A percentile compares a stretch with the other conserved stretches of the same genome.
Evolutionary conservation across 106 monocot species (phyloP).

Genomic region (Allium sativum): DNA sequence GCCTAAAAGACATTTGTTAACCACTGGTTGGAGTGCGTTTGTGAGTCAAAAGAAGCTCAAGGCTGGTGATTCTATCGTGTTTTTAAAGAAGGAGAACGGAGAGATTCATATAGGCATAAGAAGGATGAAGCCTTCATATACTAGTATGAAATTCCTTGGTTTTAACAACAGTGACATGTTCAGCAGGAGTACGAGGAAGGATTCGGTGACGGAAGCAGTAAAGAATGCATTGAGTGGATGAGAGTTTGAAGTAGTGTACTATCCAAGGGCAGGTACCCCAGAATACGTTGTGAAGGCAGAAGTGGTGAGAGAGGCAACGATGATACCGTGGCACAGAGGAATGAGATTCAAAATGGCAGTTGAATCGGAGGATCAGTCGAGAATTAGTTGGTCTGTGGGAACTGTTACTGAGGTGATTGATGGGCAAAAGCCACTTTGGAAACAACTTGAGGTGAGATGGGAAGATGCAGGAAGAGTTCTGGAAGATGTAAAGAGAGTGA

Average conservation of each 20-base stretch:
- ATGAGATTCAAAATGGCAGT: conserved; percentile 69
- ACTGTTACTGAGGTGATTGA: conserved; percentile 42
- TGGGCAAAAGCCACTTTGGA: conserved; percentile 54
- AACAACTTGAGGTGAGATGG: conserved; percentile 60
- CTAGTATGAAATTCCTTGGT: conserved; percentile 14
- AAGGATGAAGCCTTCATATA: no score
- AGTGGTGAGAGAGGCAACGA: conserved; percentile 34
- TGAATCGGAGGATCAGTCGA: conserved; percentile 53
- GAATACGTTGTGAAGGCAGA: conserved; percentile 47
- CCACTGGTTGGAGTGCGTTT: conserved; percentile 60
- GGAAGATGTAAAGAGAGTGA: conserved; percentile 79
- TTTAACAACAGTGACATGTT: background rate
- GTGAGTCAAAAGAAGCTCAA: conserved; percentile 55
- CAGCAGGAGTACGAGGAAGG: conserved; percentile 26
- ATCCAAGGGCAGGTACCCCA: conserved; percentile 48
- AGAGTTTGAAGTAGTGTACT: conserved; percentile 52
- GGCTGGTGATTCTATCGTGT: conserved; percentile 58
- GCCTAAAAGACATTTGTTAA: conserved; percentile 45
- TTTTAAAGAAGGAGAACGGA: conserved; percentile 44
- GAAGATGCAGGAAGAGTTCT: no score
- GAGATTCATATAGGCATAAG: conserved; percentile 39
- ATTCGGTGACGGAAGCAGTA: conserved; percentile 38
- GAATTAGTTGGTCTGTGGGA: conserved; percentile 73
- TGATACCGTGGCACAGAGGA: conserved; percentile 47
- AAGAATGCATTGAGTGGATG: conserved; percentile 26